These are phyloP conservation scores for Penicillium sp. DNA, from an alignment of 2,329 filamentous ascomycete genomes.

Conservation along the genomic window DNA sequence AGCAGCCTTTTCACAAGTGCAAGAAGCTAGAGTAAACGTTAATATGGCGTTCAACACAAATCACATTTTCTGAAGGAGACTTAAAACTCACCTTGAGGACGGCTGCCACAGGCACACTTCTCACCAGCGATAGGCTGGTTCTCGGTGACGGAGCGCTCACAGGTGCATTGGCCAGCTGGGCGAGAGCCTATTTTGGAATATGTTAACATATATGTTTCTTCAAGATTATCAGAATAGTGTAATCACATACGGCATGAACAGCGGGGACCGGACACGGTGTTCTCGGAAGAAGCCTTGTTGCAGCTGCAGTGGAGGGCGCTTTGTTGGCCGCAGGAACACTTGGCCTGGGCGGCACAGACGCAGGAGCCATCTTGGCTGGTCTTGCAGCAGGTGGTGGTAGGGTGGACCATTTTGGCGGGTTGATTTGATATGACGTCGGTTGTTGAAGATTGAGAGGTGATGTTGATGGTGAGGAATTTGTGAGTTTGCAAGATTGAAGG, in stretches of 20 bases:
- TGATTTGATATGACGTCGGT: slow-evolving; percentile 2
- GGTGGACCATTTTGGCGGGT: slow-evolving; percentile 45
- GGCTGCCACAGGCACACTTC: slow-evolving; percentile 73
- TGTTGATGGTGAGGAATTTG: background rate
- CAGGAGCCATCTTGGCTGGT: slow-evolving; percentile 53
- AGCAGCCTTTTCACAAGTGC: slow-evolving; percentile 77
- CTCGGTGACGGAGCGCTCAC: slow-evolving; percentile 67
- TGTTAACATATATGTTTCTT: background rate
- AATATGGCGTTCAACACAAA: slow-evolving; percentile 8
- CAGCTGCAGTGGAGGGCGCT: slow-evolving; percentile 84
- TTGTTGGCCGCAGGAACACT: slow-evolving; percentile 86
- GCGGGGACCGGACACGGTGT: slow-evolving; percentile 66
- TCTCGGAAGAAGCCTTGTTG: slow-evolving; percentile 72
- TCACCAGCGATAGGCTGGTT: slow-evolving; percentile 61
- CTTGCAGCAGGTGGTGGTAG: slow-evolving; percentile 57
- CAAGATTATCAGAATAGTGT: background rate
- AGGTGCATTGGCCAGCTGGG: slow-evolving; percentile 77
- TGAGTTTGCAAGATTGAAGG: background rate
- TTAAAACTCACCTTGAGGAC: slow-evolving; percentile 61
- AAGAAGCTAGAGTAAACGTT: slow-evolving; percentile 52
- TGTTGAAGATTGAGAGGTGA: background rate
- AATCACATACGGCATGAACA: slow-evolving; percentile 71
- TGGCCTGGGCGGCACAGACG: slow-evolving; percentile 58
- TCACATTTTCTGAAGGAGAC: background rate
- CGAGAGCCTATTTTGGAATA: slow-evolving; percentile 54